Conservation (phyloP, 1,284 basidiomycete species). For the Ceratobasidium sp. region DNA sequence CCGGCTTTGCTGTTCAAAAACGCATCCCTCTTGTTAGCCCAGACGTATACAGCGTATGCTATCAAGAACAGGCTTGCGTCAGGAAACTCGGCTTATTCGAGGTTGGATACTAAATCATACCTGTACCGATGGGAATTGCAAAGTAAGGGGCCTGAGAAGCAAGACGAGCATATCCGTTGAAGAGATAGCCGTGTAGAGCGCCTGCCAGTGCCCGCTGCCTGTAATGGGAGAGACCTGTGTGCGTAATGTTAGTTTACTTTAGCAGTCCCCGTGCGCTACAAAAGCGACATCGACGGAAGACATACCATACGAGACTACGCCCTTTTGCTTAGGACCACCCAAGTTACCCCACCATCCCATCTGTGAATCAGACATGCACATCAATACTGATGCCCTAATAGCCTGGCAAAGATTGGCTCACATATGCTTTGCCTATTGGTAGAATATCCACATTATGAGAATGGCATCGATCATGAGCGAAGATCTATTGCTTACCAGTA, state of each 20-base stretch:
- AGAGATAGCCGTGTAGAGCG: conserved; percentile 76
- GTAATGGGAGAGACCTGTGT: conserved; percentile 79
- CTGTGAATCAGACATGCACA: conserved; percentile 52
- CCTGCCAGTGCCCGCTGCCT: conserved; percentile 76
- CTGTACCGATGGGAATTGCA: conserved; percentile 75
- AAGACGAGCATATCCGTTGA: conserved; percentile 86
- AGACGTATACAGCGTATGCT: conserved; percentile 87
- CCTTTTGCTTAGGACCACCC: conserved; percentile 73
- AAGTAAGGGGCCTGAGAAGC: conserved; percentile 81
- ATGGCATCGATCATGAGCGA: background rate
- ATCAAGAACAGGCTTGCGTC: conserved; percentile 25
- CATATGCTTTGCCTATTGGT: conserved; percentile 40
- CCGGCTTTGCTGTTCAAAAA: conserved; percentile 83
- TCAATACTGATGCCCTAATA: conserved; percentile 2
- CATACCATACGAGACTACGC: conserved; percentile 82
- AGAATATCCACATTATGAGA: background rate
- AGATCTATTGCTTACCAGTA: conserved; percentile 62
- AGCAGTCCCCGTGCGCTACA: background rate
- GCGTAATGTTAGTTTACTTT: background rate
- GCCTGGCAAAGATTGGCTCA: conserved; percentile 29
- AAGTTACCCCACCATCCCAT: conserved; percentile 93
- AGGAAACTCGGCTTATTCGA: background rate
- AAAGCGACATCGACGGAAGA: conserved; percentile 42
- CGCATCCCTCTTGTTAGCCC: conserved; percentile 75
- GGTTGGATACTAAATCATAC: conserved; percentile 57